Evolutionary conservation across 2,329 filamentous ascomycete genomes (phyloP), one percentile per base, ranked within the genome.

Genomic region (Fusarium chuoi): DNA sequence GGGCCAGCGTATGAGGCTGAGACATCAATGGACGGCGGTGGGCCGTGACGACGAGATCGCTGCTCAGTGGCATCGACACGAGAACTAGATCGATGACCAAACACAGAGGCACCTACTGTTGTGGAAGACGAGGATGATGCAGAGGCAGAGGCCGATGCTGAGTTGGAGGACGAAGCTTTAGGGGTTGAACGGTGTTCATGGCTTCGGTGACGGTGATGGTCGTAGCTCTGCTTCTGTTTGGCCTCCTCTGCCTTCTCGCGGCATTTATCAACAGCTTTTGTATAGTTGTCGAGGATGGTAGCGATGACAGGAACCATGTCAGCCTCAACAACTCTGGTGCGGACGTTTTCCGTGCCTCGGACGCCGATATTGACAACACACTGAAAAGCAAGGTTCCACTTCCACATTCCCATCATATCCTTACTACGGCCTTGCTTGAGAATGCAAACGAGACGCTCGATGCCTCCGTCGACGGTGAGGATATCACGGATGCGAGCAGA

Each of bases 381-480:
- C 84, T 98, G 96, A 83, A 99, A 99, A 60, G 96, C 96, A 72
- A 99, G 89, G 81, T 98, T 99, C 96, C 96, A 99, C 85, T 98
- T 98, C 96, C 96, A 99, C 94, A 98, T 98, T 83, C 98, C 96
- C 96, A 98, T 98, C 91, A 98, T 93, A 82, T 99, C 96, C 84
- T 95, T 97, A 85, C 94, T 98, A 81, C 96, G 90, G 73, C 96
- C 96, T 84, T 98, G 94, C 84, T 99, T 99, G 83, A 99, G 90
- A 80, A 99, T 98, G 89, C 95, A 98, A 81, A 99, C 94, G 77
- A 99, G 87, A 75, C 96, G 88, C 86, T 99, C 96, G 83, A 99
- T 96, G 71, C 96, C 96, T 84, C 96, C 96, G 93, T 99, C 96
- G 85, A 99, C 94, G 65, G 96, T 98, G 75, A 99, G 89, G 73